A percentile compares a stretch with the other conserved stretches of the same genome.
These are phyloP conservation scores for Hanseniaspora sp. DNA, from an alignment of 1,139 yeast species.

Conservation along the genomic window DNA sequence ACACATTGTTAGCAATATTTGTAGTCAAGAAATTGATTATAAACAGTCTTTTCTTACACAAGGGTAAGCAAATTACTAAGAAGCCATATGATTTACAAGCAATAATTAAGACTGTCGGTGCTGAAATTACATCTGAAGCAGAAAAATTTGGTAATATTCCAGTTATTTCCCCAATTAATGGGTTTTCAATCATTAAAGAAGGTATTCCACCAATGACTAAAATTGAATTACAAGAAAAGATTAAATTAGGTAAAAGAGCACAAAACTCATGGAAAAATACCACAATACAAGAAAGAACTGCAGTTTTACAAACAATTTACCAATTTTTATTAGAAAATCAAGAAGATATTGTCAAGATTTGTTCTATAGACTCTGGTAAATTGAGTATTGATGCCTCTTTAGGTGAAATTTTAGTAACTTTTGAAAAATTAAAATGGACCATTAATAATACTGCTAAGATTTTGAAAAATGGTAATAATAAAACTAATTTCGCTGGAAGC, in stretches of 20 bases:
- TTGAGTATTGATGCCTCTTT: constrained; percentile 90
- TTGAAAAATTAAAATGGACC: constrained; percentile 87
- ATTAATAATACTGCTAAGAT: constrained; percentile 68
- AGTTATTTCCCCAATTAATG: constrained; percentile 8
- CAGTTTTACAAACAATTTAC: constrained; percentile 58
- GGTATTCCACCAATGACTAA: constrained; percentile 33
- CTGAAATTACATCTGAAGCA: background rate
- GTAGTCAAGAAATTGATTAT: background rate
- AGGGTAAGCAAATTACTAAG: constrained; percentile 1
- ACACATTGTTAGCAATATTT: background rate
- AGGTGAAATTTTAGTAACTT: constrained; percentile 90
- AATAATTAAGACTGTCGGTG: background rate
- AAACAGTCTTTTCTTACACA: background rate
- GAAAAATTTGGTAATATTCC: constrained; percentile 5
- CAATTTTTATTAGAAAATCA: constrained; percentile 70
- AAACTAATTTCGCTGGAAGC: constrained; percentile 57
- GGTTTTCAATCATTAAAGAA: constrained; percentile 4
- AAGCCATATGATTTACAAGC: background rate
- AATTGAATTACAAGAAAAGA: constrained; percentile 58
- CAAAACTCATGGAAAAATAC: constrained; percentile 47
- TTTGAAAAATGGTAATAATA: constrained; percentile 48
- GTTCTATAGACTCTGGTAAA: constrained; percentile 93
- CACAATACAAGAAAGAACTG: constrained; percentile 52
- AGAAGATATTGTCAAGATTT: constrained; percentile 75
- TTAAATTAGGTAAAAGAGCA: constrained; percentile 48